Percentiles rank a stretch among this genome's conserved stretches.
Evolutionary conservation across 2,329 filamentous ascomycete genomes (phyloP).

Genomic region (Geosmithia flava): DNA sequence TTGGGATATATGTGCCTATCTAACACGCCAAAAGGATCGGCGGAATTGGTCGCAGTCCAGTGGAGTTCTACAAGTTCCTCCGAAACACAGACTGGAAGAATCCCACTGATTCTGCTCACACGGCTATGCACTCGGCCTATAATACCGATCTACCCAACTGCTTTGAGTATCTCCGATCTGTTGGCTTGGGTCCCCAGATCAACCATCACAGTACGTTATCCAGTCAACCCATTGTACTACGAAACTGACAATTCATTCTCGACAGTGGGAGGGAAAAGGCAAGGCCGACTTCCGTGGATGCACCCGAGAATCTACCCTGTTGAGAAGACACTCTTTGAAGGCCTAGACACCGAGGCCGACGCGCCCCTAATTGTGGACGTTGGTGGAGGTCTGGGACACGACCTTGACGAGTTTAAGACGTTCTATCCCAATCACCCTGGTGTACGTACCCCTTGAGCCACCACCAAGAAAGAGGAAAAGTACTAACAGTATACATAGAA

Average conservation of each 20-base stretch:
- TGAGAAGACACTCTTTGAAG: slow-evolving; percentile 15
- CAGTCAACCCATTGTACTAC: neutral
- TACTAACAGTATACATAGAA: slow-evolving; percentile 4
- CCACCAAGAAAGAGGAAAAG: no score
- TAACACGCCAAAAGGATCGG: neutral
- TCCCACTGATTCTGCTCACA: slow-evolving; percentile 8
- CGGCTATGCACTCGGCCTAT: slow-evolving; percentile 13
- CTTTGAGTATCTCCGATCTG: slow-evolving; percentile 18
- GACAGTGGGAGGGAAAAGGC: slow-evolving; percentile 6
- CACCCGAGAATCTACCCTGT: slow-evolving; percentile 20
- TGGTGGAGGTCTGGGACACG: slow-evolving; percentile 20
- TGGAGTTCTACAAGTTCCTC: slow-evolving; percentile 17
- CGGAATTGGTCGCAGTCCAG: slow-evolving; percentile 7
- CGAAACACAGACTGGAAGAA: slow-evolving; percentile 14
- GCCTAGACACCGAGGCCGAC: slow-evolving; percentile 11
- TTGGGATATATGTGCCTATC: neutral
- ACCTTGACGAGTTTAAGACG: slow-evolving; percentile 16
- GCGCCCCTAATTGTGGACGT: slow-evolving; percentile 19
- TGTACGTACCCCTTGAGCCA: slow-evolving; percentile 10
- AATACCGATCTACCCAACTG: slow-evolving; percentile 17
- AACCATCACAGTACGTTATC: slow-evolving; percentile 16
- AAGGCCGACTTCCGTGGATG: slow-evolving; percentile 20
- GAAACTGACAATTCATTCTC: neutral
- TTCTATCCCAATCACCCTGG: slow-evolving; percentile 21
- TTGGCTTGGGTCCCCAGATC: slow-evolving; percentile 17